Percentiles rank a stretch among this genome's conserved stretches.
Evolutionary conservation across 2,329 filamentous ascomycete species (phyloP).

Genomic region (Aspergillus felis): DNA sequence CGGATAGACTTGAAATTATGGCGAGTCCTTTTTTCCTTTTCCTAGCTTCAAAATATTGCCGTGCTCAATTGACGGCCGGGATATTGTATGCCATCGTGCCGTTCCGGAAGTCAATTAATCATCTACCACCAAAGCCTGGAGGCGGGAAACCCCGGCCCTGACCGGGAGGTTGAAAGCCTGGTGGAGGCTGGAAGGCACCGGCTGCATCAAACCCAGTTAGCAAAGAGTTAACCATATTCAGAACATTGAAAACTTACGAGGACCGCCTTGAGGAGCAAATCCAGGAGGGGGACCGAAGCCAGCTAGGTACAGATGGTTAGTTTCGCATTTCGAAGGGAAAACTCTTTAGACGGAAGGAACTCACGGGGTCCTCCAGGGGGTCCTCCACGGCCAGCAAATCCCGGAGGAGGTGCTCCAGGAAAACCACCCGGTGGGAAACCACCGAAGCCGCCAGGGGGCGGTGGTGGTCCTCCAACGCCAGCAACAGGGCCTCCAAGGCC

Average conservation of each 20-base stretch:
- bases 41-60: slow-evolving; percentile 14
- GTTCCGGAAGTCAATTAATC: slow-evolving; percentile 21
- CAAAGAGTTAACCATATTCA: slow-evolving; percentile 8
- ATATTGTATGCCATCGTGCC: slow-evolving; percentile 21
- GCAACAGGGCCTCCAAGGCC: slow-evolving; percentile 85
- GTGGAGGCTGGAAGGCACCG: slow-evolving; percentile 55
- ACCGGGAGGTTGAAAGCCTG: slow-evolving; percentile 69
- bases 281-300: slow-evolving; percentile 47
- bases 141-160: slow-evolving; percentile 51
- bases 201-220: slow-evolving; percentile 45
- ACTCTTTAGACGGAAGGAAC: slow-evolving; percentile 22
- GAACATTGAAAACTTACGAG: slow-evolving; percentile 38
- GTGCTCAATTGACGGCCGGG: slow-evolving; percentile 17
- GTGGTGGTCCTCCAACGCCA: slow-evolving; percentile 76
- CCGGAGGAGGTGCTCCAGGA: slow-evolving; percentile 49
- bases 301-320: slow-evolving; percentile 26
- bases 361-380: slow-evolving; percentile 49
- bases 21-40: slow-evolving; percentile 10
- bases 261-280: slow-evolving; percentile 43
- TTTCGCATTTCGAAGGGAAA: not conserved
- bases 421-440: slow-evolving; percentile 52
- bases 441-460: slow-evolving; percentile 56
- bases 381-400: slow-evolving; percentile 51
- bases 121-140: slow-evolving; percentile 47
- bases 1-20: slow-evolving; percentile 14